A percentile compares a stretch with the other conserved stretches of the same genome.
These are phyloP conservation scores for Coemansia sp. DNA, from an alignment of 192 early-diverging fungal genomes.

Conservation along the genomic window DNA sequence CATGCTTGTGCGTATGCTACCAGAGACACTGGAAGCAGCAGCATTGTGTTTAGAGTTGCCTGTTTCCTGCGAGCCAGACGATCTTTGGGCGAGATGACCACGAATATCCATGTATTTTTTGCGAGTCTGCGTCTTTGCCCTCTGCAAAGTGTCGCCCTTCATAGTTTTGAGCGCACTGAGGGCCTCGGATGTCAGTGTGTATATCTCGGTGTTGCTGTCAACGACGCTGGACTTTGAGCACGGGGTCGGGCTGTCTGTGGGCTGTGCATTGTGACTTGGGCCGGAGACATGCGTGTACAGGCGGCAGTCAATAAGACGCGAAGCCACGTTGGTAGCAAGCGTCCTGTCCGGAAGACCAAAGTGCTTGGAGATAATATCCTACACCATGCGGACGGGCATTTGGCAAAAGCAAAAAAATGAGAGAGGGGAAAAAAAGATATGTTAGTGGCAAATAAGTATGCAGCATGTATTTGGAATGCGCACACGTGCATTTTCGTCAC, in stretches of 20 bases:
- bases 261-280: constrained; percentile 13
- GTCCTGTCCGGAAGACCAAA: constrained; percentile 51
- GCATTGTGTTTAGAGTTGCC: background rate
- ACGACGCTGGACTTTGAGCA: constrained; percentile 15
- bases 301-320: constrained; percentile 49
- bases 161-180: constrained; percentile 22
- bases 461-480: constrained; percentile 4
- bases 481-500: constrained; percentile 3
- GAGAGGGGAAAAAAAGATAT: background rate
- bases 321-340: constrained; percentile 45
- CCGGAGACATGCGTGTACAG: constrained; percentile 54
- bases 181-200: constrained; percentile 47
- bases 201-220: constrained; percentile 52
- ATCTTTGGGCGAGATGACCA: constrained; percentile 29
- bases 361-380: constrained; percentile 54
- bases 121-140: constrained; percentile 47
- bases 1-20: constrained; percentile 7
- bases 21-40: background rate
- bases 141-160: constrained; percentile 32
- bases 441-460: constrained; percentile 1
- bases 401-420: background rate
- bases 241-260: background rate
- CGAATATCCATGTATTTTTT: constrained; percentile 42
- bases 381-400: constrained; percentile 1
- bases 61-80: constrained; percentile 11